These are phyloP conservation scores for Podila horticola DNA, from an alignment of 192 early-diverging fungal species.

Conservation along the genomic window DNA sequence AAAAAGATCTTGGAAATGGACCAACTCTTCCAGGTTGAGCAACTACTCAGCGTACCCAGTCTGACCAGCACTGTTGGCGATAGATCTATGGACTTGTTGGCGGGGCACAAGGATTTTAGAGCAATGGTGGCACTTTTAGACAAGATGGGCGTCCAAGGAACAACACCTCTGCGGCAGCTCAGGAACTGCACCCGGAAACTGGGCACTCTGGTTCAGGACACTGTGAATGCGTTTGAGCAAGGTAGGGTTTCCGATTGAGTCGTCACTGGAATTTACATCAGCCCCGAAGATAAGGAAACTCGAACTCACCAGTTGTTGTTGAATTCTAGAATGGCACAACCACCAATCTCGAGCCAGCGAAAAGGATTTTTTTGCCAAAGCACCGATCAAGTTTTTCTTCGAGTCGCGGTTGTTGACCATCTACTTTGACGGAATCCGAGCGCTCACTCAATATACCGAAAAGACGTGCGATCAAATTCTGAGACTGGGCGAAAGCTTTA, in stretches of 20 bases:
- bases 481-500: constrained; percentile 21
- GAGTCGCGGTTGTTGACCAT: constrained; percentile 32
- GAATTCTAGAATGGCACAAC: constrained; percentile 39
- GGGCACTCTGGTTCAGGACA: constrained; percentile 18
- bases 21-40: constrained; percentile 26
- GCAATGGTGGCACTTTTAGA: constrained; percentile 22
- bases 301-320: neutral
- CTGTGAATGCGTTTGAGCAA: constrained; percentile 39
- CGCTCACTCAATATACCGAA: constrained; percentile 21
- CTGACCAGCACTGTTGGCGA: constrained; percentile 10
- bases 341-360: constrained; percentile 41
- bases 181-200: constrained; percentile 29
- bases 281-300: neutral
- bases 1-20: constrained; percentile 22
- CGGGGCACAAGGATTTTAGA: constrained; percentile 43
- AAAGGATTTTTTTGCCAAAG: constrained; percentile 41
- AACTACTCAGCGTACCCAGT: constrained; percentile 1
- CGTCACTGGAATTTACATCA: too few species aligned
- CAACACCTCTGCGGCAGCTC: constrained; percentile 34
- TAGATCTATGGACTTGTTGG: constrained; percentile 11
- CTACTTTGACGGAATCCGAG: constrained; percentile 30
- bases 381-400: constrained; percentile 42
- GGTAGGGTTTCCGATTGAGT: constrained; percentile 1
- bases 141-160: constrained; percentile 34
- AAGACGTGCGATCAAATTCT: constrained; percentile 25